A percentile compares a stretch with the other conserved stretches of the same genome.
These are phyloP conservation scores for Solanum virginianum DNA, from an alignment of 257 asterid genomes.

Conservation along the genomic window DNA sequence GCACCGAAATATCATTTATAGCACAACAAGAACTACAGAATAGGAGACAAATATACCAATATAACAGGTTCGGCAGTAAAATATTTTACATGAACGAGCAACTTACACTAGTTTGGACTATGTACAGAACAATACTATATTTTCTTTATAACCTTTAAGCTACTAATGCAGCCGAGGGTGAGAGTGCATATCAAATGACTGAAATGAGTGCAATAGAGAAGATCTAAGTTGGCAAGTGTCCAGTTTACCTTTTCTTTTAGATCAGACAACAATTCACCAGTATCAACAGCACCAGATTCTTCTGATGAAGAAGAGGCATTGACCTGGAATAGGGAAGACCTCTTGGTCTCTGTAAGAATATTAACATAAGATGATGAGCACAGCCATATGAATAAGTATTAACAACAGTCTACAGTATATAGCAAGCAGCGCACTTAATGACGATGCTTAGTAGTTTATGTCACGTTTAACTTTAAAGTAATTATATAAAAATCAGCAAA, in stretches of 20 bases:
- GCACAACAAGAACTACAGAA: not conserved
- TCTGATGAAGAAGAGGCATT: slow-evolving; percentile 84
- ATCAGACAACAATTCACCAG: slow-evolving; percentile 57
- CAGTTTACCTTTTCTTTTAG: slow-evolving; percentile 65
- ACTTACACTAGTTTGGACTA: not conserved
- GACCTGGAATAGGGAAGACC: slow-evolving; percentile 34
- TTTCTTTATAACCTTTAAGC: not conserved
- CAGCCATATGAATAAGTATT: not conserved
- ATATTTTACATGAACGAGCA: not conserved
- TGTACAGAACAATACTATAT: not conserved
- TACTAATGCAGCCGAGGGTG: not conserved
- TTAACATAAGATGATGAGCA: slow-evolving; percentile 1
- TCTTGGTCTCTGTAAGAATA: slow-evolving; percentile 34
- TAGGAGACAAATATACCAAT: not conserved
- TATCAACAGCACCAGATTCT: slow-evolving; percentile 43
- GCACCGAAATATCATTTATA: not conserved
- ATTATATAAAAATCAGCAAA: not conserved
- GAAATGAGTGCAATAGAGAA: not conserved
- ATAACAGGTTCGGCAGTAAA: not conserved
- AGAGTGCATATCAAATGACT: not conserved
- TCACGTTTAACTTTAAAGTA: not conserved
- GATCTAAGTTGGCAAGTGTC: not conserved
- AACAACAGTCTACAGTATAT: not conserved
- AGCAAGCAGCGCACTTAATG: not conserved
- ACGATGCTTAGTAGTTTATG: not conserved